A percentile compares a stretch with the other conserved stretches of the same genome.
Evolutionary conservation across 352 stramenopile genomes (phyloP).

Genomic region (Phytophthora sp.): DNA sequence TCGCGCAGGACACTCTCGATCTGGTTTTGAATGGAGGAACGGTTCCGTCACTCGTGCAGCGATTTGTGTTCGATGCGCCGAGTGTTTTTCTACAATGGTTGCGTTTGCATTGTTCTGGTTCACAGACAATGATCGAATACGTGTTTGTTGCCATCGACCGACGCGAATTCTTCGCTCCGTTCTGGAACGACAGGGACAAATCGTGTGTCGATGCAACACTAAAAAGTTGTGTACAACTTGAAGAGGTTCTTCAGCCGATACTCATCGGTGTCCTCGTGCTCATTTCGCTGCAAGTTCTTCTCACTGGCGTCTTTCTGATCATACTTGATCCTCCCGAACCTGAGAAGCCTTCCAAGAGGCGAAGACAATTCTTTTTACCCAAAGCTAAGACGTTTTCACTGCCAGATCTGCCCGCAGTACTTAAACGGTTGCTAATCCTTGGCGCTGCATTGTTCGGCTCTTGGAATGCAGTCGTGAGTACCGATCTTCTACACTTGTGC

Average conservation of each 20-base stretch:
- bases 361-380: conserved; percentile 6
- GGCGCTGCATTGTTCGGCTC: conserved; percentile 16
- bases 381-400: background rate
- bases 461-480: conserved; percentile 30
- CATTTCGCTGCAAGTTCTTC: conserved; percentile 23
- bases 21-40: conserved; percentile 50
- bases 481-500: conserved; percentile 36
- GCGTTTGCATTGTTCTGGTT: conserved; percentile 26
- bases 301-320: conserved; percentile 25
- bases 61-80: conserved; percentile 57
- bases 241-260: conserved; percentile 14
- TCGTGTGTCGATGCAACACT: conserved; percentile 14
- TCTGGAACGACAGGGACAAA: conserved; percentile 31
- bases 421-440: conserved; percentile 18
- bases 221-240: conserved; percentile 3
- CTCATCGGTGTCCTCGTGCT: conserved; percentile 21
- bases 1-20: conserved; percentile 31
- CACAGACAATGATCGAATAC: conserved; percentile 1
- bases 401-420: background rate
- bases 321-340: background rate
- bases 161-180: conserved; percentile 38
- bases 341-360: conserved; percentile 14
- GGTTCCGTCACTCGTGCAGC: conserved; percentile 49
- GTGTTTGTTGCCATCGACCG: conserved; percentile 9
- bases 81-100: conserved; percentile 54